Base-by-base conservation (phyloP, 306 rosid genomes). In the Begonia fuchsioides region DNA sequence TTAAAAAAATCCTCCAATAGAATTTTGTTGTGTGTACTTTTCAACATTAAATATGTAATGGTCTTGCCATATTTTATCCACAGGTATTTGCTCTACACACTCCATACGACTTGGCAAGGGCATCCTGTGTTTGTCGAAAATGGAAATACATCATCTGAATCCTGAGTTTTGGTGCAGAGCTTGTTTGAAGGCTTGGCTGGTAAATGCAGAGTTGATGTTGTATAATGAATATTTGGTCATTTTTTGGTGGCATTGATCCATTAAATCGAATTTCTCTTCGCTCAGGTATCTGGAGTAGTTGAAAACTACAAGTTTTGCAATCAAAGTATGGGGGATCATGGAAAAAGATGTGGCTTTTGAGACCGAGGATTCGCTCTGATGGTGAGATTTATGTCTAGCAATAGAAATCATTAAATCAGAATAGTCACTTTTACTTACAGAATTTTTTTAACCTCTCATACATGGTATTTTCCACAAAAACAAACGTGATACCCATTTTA, bases 181-280 rank as follows among this genome's bases (percentile, higher is more conserved):
- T 35, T 90, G 95, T 76, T 71, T 90, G 59, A 90, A 84, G 82
- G 97, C 85, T 64, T 90, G 97, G 97, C 97, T 84, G 97, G 97
- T 90, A 82, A 65, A 54, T 43, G 51, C 63, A 40, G 45, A 57
- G 13, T 56, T 47, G 46, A 61, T 44, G 56, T 63, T 17, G 49
- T 19, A 16, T 9, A 20, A 38, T 49, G 53, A 47, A 48, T 43
- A 15, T 46, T 44, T 39, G 61, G 57, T 13, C 44, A 52, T 39
- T 48, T 58, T 14, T 35, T 63, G 55, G 13, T 52, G 45, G 59
- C 38, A 12, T 63, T 20, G 32, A 52, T 49, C 53, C 50, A 63
- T 60, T 62, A 71, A 55, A 66, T 32, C 54, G 43, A 53, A 49
- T 32, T 43, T 43, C 61, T 32, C 50, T 59, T 59, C 46, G 13